phyloP scores from a whole-genome alignment of 176 grass and related monocot species.

The Bonia amplexicaulis region DNA sequence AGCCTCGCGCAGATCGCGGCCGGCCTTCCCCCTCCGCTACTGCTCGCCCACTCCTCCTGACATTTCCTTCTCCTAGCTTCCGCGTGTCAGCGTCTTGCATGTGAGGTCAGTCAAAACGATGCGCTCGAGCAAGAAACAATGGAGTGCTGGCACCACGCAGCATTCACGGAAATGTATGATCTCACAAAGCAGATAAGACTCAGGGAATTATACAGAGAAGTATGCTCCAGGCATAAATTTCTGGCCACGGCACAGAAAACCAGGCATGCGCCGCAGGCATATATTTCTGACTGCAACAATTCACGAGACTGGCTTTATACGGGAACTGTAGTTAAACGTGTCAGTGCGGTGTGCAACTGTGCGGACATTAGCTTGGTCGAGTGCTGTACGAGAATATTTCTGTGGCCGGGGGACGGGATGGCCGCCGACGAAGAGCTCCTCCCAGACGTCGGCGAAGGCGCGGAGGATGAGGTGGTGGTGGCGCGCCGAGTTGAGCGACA shows the following conservation, averaged over 20 bases:
- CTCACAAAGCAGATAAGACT: neutral
- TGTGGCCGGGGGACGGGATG: neutral
- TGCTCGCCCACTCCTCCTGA: neutral
- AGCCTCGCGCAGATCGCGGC: slow-evolving; percentile 7
- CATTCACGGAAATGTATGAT: neutral
- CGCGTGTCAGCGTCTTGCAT: neutral
- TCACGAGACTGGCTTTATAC: slow-evolving; percentile 14
- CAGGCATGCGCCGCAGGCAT: neutral
- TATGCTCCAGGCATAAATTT: neutral
- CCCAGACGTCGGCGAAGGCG: slow-evolving; percentile 88
- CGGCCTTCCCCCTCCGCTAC: neutral
- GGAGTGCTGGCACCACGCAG: neutral
- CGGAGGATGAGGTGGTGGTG: slow-evolving; percentile 80
- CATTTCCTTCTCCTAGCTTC: neutral
- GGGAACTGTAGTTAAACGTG: slow-evolving; percentile 21
- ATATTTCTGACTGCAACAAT: slow-evolving; percentile 4
- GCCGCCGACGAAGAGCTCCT: slow-evolving; percentile 59
- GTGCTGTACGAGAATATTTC: neutral
- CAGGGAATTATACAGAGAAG: neutral
- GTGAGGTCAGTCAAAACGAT: neutral
- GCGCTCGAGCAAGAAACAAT: neutral
- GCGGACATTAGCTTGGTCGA: neutral
- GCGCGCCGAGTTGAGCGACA: slow-evolving; percentile 64
- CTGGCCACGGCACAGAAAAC: slow-evolving; percentile 11
- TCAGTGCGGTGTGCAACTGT: neutral